A percentile compares a stretch with the other conserved stretches of the same genome.
These are phyloP conservation scores for Raphanus sativus DNA, from an alignment of 345 rosid species.

Conservation along the genomic window DNA sequence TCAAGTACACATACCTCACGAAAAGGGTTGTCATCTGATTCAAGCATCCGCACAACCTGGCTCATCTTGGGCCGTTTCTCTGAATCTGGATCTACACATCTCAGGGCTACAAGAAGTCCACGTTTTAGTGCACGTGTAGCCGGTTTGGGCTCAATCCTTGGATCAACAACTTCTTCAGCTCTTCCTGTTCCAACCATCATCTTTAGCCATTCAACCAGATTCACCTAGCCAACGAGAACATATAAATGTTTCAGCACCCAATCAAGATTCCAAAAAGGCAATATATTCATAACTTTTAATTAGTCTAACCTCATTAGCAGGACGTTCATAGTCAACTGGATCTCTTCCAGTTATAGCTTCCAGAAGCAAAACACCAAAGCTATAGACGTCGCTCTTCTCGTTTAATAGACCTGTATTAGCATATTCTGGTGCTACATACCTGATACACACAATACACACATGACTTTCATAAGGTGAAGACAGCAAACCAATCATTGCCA, in stretches of 20 bases:
- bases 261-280: background rate
- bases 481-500: background rate
- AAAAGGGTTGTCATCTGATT: constrained; percentile 81
- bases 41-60: constrained; percentile 85
- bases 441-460: background rate
- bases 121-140: constrained; percentile 73
- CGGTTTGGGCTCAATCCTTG: constrained; percentile 67
- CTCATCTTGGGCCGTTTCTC: constrained; percentile 92
- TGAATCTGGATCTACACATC: constrained; percentile 89
- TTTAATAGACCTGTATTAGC: background rate
- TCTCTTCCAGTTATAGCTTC: background rate
- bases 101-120: constrained; percentile 75
- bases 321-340: constrained; percentile 2
- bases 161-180: constrained; percentile 89
- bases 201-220: constrained; percentile 96
- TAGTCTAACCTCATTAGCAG: background rate
- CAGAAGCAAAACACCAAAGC: background rate
- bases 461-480: background rate
- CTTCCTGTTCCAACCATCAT: constrained; percentile 91
- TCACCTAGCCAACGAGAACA: constrained; percentile 50
- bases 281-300: background rate
- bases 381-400: background rate
- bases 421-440: background rate
- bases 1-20: constrained; percentile 24
- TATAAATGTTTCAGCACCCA: background rate